Evolutionary conservation across 2,329 filamentous ascomycete genomes (phyloP).

Genomic region (Talaromyces sp.): DNA sequence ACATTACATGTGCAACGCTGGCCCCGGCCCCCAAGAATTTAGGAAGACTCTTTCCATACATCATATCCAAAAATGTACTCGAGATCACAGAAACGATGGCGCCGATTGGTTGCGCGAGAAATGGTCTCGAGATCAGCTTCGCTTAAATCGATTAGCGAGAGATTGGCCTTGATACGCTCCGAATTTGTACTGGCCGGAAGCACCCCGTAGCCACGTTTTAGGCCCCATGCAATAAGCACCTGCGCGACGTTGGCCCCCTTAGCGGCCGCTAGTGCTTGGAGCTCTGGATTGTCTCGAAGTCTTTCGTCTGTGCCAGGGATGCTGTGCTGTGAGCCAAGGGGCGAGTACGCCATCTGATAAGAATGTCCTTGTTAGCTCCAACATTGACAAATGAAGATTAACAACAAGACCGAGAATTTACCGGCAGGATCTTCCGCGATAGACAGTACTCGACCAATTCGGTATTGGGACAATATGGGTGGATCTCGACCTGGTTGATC

Average conservation of each 20-base stretch:
- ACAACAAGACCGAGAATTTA: no score
- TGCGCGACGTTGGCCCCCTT: neutral
- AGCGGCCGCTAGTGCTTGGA: neutral
- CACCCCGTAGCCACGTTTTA: neutral
- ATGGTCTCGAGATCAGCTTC: neutral
- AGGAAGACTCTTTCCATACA: neutral
- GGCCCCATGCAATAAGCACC: neutral
- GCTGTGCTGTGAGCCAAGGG: neutral
- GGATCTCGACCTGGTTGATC: no score
- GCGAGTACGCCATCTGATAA: neutral
- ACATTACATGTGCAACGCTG: neutral
- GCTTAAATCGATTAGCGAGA: no score
- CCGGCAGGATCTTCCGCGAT: no score
- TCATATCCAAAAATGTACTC: neutral
- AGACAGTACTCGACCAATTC: no score
- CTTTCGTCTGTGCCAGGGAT: no score
- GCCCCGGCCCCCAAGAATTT: neutral
- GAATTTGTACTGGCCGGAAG: neutral
- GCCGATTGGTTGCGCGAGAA: neutral
- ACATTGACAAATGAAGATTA: no score
- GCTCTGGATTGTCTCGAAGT: neutral
- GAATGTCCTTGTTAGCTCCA: neutral
- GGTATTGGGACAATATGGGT: no score
- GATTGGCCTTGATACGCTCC: no score
- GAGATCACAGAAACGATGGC: neutral